These are phyloP conservation scores for Bombardia bombarda DNA, from an alignment of 495 filamentous ascomycete genomes.

Conservation along the genomic window DNA sequence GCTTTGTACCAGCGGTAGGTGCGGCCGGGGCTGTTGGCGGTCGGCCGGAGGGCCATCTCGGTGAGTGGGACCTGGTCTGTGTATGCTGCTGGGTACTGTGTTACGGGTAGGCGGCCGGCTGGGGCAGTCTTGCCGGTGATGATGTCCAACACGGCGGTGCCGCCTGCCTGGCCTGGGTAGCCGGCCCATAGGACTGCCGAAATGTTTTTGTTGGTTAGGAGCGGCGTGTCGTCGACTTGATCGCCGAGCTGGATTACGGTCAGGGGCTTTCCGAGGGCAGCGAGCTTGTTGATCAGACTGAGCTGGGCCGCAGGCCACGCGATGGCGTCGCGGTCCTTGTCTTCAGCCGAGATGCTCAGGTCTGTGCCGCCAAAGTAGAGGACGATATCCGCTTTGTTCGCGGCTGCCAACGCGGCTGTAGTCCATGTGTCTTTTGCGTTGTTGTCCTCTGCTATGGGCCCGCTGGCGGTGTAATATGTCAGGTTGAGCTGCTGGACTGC, in stretches of 20 bases:
- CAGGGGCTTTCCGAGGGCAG: slow-evolving; percentile 30
- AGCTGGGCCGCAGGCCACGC: slow-evolving; percentile 38
- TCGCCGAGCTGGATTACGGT: slow-evolving; percentile 41
- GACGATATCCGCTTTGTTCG: slow-evolving; percentile 29
- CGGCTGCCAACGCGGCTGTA: slow-evolving; percentile 31
- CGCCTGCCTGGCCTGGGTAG: slow-evolving; percentile 48
- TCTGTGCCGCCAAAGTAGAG: slow-evolving; percentile 40
- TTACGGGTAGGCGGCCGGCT: slow-evolving; percentile 55
- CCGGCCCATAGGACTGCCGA: slow-evolving; percentile 46
- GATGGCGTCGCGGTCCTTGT: slow-evolving; percentile 32
- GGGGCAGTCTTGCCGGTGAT: slow-evolving; percentile 45
- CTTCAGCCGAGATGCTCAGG: slow-evolving; percentile 30
- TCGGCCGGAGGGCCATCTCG: slow-evolving; percentile 34
- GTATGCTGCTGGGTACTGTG: slow-evolving; percentile 39
- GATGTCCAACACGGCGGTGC: slow-evolving; percentile 43
- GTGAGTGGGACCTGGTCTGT: slow-evolving; percentile 30
- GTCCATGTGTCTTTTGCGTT: slow-evolving; percentile 50
- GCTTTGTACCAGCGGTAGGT: slow-evolving; percentile 39
- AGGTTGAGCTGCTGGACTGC: slow-evolving; percentile 26
- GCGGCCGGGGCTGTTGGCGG: slow-evolving; percentile 15
- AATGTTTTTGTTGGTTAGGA: slow-evolving; percentile 41
- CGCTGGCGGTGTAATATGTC: slow-evolving; percentile 11
- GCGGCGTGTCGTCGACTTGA: slow-evolving; percentile 46
- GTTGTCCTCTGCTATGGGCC: slow-evolving; percentile 32
- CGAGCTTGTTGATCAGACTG: slow-evolving; percentile 28